Conservation (phyloP, 306 rosid genomes). For the Sophora flavescens region DNA sequence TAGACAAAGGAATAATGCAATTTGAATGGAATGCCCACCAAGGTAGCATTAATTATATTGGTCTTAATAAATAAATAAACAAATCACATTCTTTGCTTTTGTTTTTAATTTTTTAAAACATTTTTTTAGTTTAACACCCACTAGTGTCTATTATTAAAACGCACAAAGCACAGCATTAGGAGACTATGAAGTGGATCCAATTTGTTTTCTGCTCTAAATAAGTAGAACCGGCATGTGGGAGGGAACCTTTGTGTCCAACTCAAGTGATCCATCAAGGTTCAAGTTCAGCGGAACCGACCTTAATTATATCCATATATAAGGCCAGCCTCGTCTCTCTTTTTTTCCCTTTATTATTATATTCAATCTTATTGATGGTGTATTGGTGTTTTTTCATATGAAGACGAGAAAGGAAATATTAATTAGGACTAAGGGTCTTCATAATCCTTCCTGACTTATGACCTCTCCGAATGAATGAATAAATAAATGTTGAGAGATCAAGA, state of each 20-base stretch:
- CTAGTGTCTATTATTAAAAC: constrained; percentile 33
- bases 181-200: constrained; percentile 43
- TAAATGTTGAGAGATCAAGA: too few species aligned
- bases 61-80: constrained; percentile 31
- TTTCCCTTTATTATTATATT: not conserved
- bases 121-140: constrained; percentile 37
- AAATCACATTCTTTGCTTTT: constrained; percentile 23
- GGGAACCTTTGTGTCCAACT: constrained; percentile 45
- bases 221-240: constrained; percentile 49
- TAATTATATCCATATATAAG: constrained; percentile 27
- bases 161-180: constrained; percentile 19
- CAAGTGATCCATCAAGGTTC: constrained; percentile 34
- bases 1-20: constrained; percentile 22
- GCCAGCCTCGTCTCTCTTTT: not conserved
- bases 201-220: constrained; percentile 45
- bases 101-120: not conserved
- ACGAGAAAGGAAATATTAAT: constrained; percentile 23
- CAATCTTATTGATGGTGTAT: constrained; percentile 15
- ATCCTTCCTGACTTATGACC: too few species aligned
- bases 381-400: constrained; percentile 38
- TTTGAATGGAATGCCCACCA: constrained; percentile 44
- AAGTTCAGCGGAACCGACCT: constrained; percentile 33
- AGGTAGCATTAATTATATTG: constrained; percentile 40
- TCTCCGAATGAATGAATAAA: too few species aligned
- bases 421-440: not conserved